Conservation (phyloP, 768 basidiomycete genomes). For the Suillus paluster region DNA sequence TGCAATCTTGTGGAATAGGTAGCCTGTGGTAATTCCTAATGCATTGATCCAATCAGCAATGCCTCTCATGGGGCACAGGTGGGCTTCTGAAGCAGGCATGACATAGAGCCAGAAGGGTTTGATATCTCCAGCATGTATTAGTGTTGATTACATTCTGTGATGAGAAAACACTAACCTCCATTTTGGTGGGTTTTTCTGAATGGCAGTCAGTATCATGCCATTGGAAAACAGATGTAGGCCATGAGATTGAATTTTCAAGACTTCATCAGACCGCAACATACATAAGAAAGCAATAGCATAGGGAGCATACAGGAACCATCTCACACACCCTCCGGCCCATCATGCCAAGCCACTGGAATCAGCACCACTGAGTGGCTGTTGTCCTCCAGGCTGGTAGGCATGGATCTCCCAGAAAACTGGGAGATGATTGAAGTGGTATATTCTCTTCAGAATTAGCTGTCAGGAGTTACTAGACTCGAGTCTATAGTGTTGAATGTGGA, state of each 20-base stretch:
- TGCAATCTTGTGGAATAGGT: constrained; percentile 37
- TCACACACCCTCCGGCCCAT: constrained; percentile 36
- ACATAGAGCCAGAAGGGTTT: constrained; percentile 34
- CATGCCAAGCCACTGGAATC: constrained; percentile 17
- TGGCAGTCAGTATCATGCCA: constrained; percentile 25
- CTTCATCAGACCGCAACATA: constrained; percentile 39
- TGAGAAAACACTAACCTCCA: constrained; percentile 25
- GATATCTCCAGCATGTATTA: constrained; percentile 23
- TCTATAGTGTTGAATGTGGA: too few species aligned
- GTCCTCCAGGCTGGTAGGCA: constrained; percentile 17
- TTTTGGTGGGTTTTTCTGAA: constrained; percentile 35
- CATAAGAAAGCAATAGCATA: constrained; percentile 41
- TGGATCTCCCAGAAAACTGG: constrained; percentile 22
- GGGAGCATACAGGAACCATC: constrained; percentile 32
- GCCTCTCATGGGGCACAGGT: constrained; percentile 41
- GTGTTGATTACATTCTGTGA: too few species aligned
- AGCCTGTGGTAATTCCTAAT: constrained; percentile 31
- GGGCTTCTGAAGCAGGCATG: constrained; percentile 27
- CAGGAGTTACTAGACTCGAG: too few species aligned
- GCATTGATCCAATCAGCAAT: constrained; percentile 32
- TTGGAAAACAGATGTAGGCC: constrained; percentile 19
- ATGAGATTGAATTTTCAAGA: constrained; percentile 36
- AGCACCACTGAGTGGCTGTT: not conserved
- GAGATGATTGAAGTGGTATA: constrained; percentile 32
- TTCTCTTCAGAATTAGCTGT: constrained; percentile 27